phyloP scores from a whole-genome alignment of 345 rosid genomes.

The Isatis tinctoria region DNA sequence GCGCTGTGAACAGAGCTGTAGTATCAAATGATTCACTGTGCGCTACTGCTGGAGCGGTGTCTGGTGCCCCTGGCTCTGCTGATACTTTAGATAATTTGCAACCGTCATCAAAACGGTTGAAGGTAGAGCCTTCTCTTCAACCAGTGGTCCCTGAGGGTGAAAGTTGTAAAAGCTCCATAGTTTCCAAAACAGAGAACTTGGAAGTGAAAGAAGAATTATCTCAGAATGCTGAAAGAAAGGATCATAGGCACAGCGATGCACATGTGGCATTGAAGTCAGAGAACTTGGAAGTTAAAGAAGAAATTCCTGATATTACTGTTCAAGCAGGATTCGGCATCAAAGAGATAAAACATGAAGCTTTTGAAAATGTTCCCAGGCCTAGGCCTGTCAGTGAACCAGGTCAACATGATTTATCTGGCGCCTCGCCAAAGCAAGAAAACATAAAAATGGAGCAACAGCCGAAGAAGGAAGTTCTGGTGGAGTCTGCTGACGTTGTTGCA shows the following conservation, averaged over 20 bases:
- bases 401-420: constrained; percentile 30
- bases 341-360: constrained; percentile 46
- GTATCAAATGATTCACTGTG: constrained; percentile 46
- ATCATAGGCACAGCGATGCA: constrained; percentile 35
- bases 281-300: constrained; percentile 53
- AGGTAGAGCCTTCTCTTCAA: constrained; percentile 59
- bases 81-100: constrained; percentile 53
- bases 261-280: constrained; percentile 45
- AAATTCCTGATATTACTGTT: constrained; percentile 45
- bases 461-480: constrained; percentile 55
- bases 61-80: constrained; percentile 41
- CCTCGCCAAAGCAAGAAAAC: constrained; percentile 44
- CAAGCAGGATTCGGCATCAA: constrained; percentile 44
- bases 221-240: constrained; percentile 49
- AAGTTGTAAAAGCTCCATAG: constrained; percentile 36
- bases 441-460: constrained; percentile 49
- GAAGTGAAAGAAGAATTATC: constrained; percentile 11
- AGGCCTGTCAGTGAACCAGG: constrained; percentile 44
- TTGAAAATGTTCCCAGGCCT: constrained; percentile 45
- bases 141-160: constrained; percentile 44
- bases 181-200: constrained; percentile 35
- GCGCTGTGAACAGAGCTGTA: constrained; percentile 35
- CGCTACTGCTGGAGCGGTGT: constrained; percentile 36
- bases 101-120: constrained; percentile 81
- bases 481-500: constrained; percentile 41